Evolutionary conservation across 176 grass and related monocot species (phyloP), one percentile per base, ranked within the genome.

Genomic region (Cenchrus purpureus): DNA sequence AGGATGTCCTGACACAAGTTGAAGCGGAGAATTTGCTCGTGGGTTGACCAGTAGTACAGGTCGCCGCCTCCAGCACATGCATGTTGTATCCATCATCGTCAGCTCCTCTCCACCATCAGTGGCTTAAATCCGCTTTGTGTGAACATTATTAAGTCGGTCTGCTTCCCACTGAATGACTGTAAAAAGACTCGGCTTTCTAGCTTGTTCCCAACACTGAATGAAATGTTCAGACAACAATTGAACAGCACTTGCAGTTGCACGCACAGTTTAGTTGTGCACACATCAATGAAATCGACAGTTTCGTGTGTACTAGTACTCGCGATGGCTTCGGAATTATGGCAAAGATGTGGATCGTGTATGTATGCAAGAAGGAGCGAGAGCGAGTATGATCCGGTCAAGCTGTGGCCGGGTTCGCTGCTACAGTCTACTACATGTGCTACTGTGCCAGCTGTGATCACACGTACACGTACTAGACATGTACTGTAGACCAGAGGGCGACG

Each of bases 1-100:
- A 62, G n/a, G 59, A 89, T 77, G 71, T 87, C 40, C 68, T 89
- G 66, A 66, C 78, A 22, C 81, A 85, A 50, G 20, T 89, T 2
- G 81, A 87, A 14, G 52, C 49, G n/a, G 84, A 55, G 7, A 34
- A 73, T 10, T 9, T 71, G 48, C 63, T 52, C 5, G 29, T 58
- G 56, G 57, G 50, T 34, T 83, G 73, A 83, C 6, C n/a, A 3
- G 37, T 40, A 40, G 37, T 40, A 37, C 15, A 8, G 2, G 6
- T 5, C 7, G 28, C 63, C 12, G 20, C 19, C 20, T 45, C 50
- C 20, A 10, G 17, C 82, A 8, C 25, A 49, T 29, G 3, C 19
- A 58, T 2, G 3, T 66, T 8, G 32, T 28, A 13, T 53, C 20
- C 44, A 46, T 7, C 44, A 9, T 7, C 37, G 37, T 40, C 37